These are phyloP conservation scores for Lolium rigidum DNA, from an alignment of 176 grass and related monocot genomes.

Conservation along the genomic window DNA sequence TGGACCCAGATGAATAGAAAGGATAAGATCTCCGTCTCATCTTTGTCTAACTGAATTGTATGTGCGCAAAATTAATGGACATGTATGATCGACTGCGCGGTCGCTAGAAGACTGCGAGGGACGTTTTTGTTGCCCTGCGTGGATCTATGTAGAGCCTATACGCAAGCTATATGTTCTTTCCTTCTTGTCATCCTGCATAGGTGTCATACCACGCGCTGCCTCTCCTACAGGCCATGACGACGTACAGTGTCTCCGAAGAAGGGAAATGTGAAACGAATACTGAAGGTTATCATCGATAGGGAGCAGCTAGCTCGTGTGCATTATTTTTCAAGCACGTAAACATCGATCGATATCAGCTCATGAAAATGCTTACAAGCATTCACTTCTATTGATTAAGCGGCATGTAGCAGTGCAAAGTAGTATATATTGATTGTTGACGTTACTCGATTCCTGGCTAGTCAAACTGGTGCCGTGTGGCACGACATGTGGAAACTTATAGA, in stretches of 20 bases:
- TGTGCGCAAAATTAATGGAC: not conserved
- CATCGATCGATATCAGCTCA: slow-evolving; percentile 49
- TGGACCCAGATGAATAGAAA: slow-evolving; percentile 7
- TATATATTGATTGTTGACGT: slow-evolving; percentile 43
- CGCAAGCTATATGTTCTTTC: slow-evolving; percentile 6
- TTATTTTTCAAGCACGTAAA: slow-evolving; percentile 48
- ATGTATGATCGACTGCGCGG: not conserved
- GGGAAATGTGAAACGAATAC: slow-evolving; percentile 33
- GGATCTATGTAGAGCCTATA: not conserved
- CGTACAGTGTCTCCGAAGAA: not conserved
- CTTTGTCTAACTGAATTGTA: not conserved
- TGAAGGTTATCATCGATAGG: not conserved
- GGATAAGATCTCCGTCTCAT: slow-evolving; percentile 56
- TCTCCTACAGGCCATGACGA: not conserved
- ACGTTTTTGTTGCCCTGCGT: slow-evolving; percentile 34
- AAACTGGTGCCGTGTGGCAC: slow-evolving; percentile 7
- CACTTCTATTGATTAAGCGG: slow-evolving; percentile 45
- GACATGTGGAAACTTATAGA: not conserved
- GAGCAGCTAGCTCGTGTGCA: not conserved
- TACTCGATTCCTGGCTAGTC: not conserved
- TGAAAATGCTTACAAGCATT: slow-evolving; percentile 60
- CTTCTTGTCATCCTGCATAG: slow-evolving; percentile 1
- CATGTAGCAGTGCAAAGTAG: slow-evolving; percentile 34
- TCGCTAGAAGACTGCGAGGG: not conserved
- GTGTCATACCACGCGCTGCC: slow-evolving; percentile 26